Conservation (phyloP, 2,329 filamentous ascomycete genomes). For the Chalaropsis ovoidea region DNA sequence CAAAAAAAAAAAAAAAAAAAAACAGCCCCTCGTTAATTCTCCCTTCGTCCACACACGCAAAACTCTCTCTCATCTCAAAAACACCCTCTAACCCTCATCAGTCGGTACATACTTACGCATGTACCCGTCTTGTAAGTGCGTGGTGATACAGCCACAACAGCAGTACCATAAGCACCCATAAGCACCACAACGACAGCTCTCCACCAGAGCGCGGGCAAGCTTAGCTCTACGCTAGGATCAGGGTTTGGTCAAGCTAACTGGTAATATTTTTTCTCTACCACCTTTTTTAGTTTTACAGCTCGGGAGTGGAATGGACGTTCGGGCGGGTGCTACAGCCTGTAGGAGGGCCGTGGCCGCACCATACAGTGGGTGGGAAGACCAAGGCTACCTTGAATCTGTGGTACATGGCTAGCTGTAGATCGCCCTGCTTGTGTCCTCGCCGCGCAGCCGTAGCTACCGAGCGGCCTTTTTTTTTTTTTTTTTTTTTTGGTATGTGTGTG, state of each 20-base stretch:
- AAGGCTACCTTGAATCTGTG: conserved; percentile 1
- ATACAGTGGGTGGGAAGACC: not conserved
- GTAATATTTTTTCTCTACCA: not conserved
- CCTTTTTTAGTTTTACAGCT: not conserved
- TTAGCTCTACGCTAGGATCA: not conserved
- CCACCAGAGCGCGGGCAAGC: not conserved
- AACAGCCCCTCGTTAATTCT: no score
- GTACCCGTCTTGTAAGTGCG: no score
- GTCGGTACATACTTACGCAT: no score
- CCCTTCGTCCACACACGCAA: no score
- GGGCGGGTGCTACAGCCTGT: not conserved
- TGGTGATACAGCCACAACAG: not conserved
- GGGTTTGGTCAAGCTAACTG: not conserved
- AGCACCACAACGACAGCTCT: not conserved
- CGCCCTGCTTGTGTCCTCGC: not conserved
- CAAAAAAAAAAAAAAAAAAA: not conserved
- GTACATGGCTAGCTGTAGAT: not conserved
- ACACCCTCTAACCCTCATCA: no score
- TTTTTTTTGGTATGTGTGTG: not conserved
- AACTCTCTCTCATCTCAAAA: no score
- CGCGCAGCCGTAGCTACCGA: not conserved
- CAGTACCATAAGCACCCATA: not conserved
- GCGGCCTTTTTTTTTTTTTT: no score
- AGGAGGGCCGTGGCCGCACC: not conserved
- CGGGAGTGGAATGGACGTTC: not conserved